Evolutionary conservation across 345 rosid genomes (phyloP).

Genomic region (Eutrema yunnanense): DNA sequence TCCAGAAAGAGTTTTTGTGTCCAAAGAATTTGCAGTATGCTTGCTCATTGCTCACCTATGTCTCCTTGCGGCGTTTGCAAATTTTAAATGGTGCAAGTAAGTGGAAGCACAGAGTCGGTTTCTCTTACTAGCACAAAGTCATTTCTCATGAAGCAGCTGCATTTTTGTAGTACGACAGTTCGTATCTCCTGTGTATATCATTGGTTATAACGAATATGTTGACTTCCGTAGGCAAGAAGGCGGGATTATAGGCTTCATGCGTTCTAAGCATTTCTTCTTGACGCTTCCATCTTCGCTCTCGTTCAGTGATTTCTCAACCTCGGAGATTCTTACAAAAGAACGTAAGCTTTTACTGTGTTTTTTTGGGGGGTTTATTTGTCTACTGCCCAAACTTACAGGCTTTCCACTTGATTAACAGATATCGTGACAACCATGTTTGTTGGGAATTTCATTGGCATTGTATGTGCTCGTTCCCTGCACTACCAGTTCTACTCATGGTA

Average conservation of each 20-base stretch:
- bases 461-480: conserved; percentile 91
- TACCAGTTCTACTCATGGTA: conserved; percentile 98
- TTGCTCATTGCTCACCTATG: conserved; percentile 71
- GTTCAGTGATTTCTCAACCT: conserved; percentile 28
- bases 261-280: conserved; percentile 35
- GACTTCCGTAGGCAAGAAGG: conserved; percentile 69
- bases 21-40: conserved; percentile 76
- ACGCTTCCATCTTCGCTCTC: conserved; percentile 30
- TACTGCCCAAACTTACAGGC: conserved; percentile 12
- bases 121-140: neutral
- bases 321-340: conserved; percentile 49
- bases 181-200: neutral
- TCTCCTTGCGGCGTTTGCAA: conserved; percentile 59
- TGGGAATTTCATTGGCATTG: conserved; percentile 88
- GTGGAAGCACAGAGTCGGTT: conserved; percentile 20
- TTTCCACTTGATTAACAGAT: conserved; percentile 45
- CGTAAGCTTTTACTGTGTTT: conserved; percentile 39
- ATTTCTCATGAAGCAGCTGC: neutral
- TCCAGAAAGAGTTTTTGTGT: conserved; percentile 78
- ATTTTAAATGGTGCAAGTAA: conserved; percentile 96
- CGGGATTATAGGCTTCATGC: conserved; percentile 62
- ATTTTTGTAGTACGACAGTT: neutral
- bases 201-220: neutral
- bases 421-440: conserved; percentile 60
- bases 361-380: neutral